Conservation (phyloP, 805 yeast genomes). For the Clavispora phyllophila region DNA sequence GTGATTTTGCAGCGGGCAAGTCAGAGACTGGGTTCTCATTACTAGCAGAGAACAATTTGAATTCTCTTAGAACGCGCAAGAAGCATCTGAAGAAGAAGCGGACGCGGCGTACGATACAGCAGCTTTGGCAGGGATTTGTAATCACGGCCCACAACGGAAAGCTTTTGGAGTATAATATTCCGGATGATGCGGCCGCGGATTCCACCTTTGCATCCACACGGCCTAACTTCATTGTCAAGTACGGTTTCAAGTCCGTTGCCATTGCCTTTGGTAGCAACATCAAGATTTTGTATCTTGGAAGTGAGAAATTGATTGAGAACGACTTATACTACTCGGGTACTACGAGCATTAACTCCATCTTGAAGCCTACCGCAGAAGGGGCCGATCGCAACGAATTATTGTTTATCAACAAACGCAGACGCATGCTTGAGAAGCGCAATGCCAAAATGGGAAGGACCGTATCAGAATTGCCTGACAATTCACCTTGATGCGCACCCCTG, state of each 20-base stretch:
- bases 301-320: slow-evolving; percentile 62
- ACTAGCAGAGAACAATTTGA: slow-evolving; percentile 11
- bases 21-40: slow-evolving; percentile 1
- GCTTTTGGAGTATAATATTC: slow-evolving; percentile 53
- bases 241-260: slow-evolving; percentile 74
- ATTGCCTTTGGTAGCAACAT: slow-evolving; percentile 70
- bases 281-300: slow-evolving; percentile 71
- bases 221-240: slow-evolving; percentile 59
- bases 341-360: slow-evolving; percentile 20
- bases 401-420: slow-evolving; percentile 49
- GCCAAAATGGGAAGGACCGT: neutral
- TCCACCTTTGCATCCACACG: slow-evolving; percentile 14
- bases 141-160: slow-evolving; percentile 61
- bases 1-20: neutral
- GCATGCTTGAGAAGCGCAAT: slow-evolving; percentile 12
- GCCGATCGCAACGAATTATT: slow-evolving; percentile 40
- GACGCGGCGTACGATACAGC: slow-evolving; percentile 7
- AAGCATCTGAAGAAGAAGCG: neutral
- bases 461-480: neutral
- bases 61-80: slow-evolving; percentile 18
- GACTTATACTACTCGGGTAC: slow-evolving; percentile 45
- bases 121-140: slow-evolving; percentile 79
- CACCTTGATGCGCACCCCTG: neutral
- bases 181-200: slow-evolving; percentile 40
- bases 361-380: slow-evolving; percentile 13